These are phyloP conservation scores for Breviolum minutum DNA, from an alignment of 73 alveolate genomes.

Conservation along the genomic window DNA sequence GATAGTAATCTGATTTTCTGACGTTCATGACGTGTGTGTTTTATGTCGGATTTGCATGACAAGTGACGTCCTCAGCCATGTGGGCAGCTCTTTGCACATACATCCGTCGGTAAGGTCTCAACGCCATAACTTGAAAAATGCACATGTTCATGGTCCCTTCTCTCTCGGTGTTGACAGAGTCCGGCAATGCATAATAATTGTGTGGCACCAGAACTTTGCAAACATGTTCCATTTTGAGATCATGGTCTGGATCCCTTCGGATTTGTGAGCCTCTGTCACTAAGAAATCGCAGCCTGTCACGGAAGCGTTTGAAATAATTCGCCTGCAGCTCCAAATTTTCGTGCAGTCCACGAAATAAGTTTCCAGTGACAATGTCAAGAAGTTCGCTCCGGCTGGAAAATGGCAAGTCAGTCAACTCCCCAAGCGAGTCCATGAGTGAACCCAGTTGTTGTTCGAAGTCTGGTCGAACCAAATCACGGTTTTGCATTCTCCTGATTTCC, in stretches of 20 bases:
- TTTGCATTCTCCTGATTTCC: background rate
- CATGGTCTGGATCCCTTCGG: background rate
- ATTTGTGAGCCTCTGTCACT: background rate
- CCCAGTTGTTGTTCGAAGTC: background rate
- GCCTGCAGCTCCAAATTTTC: background rate
- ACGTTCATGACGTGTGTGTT: too few relatives aligned
- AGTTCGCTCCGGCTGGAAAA: background rate
- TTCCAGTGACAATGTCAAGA: background rate
- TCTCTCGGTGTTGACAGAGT: background rate
- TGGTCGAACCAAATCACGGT: background rate
- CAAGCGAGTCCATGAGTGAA: background rate
- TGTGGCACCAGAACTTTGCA: background rate
- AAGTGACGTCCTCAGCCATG: background rate
- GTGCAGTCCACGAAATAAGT: background rate
- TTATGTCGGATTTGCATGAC: background rate
- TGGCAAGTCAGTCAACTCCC: background rate
- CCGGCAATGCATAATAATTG: background rate
- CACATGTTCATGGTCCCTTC: background rate
- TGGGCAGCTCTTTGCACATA: slow-evolving; percentile 55
- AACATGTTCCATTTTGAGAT: background rate
- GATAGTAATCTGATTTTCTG: too few relatives aligned
- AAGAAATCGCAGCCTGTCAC: background rate
- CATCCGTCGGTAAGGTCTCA: slow-evolving; percentile 17
- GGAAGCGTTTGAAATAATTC: background rate
- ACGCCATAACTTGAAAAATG: background rate